Evolutionary conservation across 441 rosid species (phyloP), one percentile per base, ranked within the genome.

Genomic region (Monsonia emarginata): DNA sequence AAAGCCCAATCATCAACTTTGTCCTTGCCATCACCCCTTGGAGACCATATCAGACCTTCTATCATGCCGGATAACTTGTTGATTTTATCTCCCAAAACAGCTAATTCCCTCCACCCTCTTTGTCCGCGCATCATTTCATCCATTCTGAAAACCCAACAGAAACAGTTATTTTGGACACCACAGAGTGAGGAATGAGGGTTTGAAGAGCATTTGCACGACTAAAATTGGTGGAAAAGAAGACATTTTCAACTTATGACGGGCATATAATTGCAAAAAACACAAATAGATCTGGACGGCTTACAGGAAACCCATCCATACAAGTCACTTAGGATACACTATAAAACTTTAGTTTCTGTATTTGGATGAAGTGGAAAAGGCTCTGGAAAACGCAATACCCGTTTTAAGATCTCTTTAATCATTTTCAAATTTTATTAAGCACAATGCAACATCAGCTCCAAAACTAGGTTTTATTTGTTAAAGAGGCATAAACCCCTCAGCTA

Each of bases 41-140:
- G 96, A 69, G 96, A 89, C 96, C 96, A 91, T 76, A 91, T 89
- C 50, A 89, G 74, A 68, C 96, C 96, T 82, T 91, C 98, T 66
- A 91, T 81, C 95, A 91, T 88, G 61, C 98, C 91, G 0, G 86
- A 80, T 61, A 91, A 83, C 83, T 91, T 89, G 83, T 88, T 84
- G 64, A 89, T 78, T 73, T 82, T 92, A 73, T 89, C 95, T 30
- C 96, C 96, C 69, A 92, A 80, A 54, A 81, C 69, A 65, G 98
- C 93, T 72, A 91, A 80, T 75, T 91, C 98, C 64, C 95, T 82
- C 98, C 98, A 91, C 64, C 96, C 96, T 79, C 95, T 81, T 79
- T 91, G 98, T 56, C 98, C 98, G 42, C 85, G 88, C 99, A 94
- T 94, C 99, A 94, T 89, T 79, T 88, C 98, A 74, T 91, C 96